Conservation (phyloP, 1,284 basidiomycete species). For the Hypsizygus ulmarius region DNA sequence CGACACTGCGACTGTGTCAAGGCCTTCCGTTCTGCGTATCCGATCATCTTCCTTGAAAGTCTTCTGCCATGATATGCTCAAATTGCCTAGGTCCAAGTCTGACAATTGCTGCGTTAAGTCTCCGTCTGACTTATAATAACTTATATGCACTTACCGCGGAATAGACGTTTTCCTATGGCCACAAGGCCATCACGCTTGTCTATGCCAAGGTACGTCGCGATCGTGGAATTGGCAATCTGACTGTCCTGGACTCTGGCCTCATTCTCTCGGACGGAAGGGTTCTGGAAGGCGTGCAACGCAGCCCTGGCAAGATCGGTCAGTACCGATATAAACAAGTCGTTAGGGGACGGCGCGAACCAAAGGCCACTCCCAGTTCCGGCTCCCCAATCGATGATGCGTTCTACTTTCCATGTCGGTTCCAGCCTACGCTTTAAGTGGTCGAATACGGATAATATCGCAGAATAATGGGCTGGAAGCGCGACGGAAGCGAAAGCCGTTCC, state of each 20-base stretch:
- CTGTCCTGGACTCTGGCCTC: constrained; percentile 32
- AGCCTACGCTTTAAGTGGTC: constrained; percentile 60
- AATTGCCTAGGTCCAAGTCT: constrained; percentile 48
- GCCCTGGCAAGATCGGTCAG: constrained; percentile 48
- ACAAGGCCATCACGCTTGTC: constrained; percentile 71
- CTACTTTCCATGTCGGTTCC: constrained; percentile 54
- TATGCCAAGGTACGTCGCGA: constrained; percentile 62
- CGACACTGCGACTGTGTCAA: constrained; percentile 72
- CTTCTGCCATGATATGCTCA: constrained; percentile 55
- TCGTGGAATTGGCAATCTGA: constrained; percentile 44
- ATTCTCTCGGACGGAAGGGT: constrained; percentile 20
- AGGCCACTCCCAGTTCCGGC: constrained; percentile 71
- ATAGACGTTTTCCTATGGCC: constrained; percentile 60
- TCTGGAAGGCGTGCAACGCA: constrained; percentile 60
- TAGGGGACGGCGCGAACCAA: constrained; percentile 49
- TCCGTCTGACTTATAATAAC: background rate
- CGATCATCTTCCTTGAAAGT: constrained; percentile 48
- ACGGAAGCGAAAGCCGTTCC: constrained; percentile 74
- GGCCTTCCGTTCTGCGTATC: constrained; percentile 35
- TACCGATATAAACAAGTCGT: constrained; percentile 4
- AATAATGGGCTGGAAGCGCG: constrained; percentile 74
- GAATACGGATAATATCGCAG: constrained; percentile 66
- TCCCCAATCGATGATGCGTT: constrained; percentile 73
- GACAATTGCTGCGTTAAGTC: background rate
- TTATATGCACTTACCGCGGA: constrained; percentile 43